Base-by-base conservation (phyloP, 306 rosid genomes). In the Trichosanthes truncata region DNA sequence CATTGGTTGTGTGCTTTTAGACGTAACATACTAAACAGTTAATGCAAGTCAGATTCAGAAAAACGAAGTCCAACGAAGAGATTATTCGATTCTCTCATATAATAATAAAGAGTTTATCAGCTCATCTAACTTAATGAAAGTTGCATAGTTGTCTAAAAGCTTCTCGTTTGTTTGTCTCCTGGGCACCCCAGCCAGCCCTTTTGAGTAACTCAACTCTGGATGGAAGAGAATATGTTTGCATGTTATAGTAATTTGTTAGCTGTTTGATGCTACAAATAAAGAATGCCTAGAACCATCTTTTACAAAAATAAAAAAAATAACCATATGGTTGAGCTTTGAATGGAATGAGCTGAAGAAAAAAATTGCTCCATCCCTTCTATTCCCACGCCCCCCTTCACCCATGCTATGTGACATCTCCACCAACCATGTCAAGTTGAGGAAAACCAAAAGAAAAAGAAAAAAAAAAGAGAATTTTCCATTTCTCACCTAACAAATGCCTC, bases 331-430 rank as follows among this genome's bases (percentile, higher is more conserved):
- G 35, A 46, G 57, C 60, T 45, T 48, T 46, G 20, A 46, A 71
- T 73, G 78, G 78, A 73, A 73, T 48, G 78, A 73, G 78, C 78
- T 73, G 60, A 26, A 48, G 26, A 73, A 69, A 72, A 73, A 73
- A 73, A 45, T 48, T 73, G 78, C 78, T 33, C 43, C 78, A 73
- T 73, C 60, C 78, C 78, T 45, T 48, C n/a, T 43, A 59, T 26
- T 26, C 35, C 59, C 59, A 40, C 9, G 25, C 26, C 71, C 73
- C 38, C 40, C 43, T 63, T 61, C 52, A 63, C 9, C 74, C 57
- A 43, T 71, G 76, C 76, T 45, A 45, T 46, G 46, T 2, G 13
- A 17, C 20, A 72, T 72, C 57, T 72, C 77, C 77, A 71, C 41
- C 78, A 46, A 73, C 60, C 40, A 48, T 71, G 60, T 7, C 41